These are phyloP conservation scores for Trichoderma cornu-damae DNA, from an alignment of 2,329 filamentous ascomycete species.

Conservation along the genomic window DNA sequence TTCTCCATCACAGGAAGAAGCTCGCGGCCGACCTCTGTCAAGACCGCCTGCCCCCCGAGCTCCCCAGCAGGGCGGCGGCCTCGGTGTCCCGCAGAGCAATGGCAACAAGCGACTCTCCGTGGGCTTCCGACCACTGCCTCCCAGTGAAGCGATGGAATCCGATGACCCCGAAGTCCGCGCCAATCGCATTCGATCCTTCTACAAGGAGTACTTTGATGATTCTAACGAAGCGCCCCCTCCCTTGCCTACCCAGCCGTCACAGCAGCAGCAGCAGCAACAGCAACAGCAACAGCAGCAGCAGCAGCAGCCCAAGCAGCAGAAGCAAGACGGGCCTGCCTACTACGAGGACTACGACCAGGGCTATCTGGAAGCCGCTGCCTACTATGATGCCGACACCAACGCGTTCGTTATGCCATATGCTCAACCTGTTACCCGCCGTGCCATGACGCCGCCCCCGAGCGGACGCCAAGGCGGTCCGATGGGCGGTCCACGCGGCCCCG, in stretches of 20 bases:
- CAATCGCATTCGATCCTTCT: slow-evolving; percentile 96
- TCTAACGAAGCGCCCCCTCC: slow-evolving; percentile 49
- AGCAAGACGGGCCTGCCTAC: slow-evolving; percentile 42
- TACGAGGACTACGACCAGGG: slow-evolving; percentile 71
- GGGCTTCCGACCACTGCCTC: slow-evolving; percentile 78
- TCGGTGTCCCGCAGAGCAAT: slow-evolving; percentile 52
- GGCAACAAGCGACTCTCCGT: slow-evolving; percentile 59
- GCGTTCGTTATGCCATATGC: slow-evolving; percentile 78
- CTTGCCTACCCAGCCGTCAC: slow-evolving; percentile 32
- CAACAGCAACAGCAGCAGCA: slow-evolving; percentile 29
- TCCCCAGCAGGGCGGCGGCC: slow-evolving; percentile 29
- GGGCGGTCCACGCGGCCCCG: slow-evolving; percentile 21
- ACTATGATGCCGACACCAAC: slow-evolving; percentile 62
- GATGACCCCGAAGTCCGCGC: slow-evolving; percentile 93
- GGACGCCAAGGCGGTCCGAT: slow-evolving; percentile 39
- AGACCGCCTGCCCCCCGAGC: slow-evolving; percentile 18
- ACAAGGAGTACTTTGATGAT: slow-evolving; percentile 99
- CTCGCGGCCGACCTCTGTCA: slow-evolving; percentile 35
- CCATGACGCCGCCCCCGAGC: slow-evolving; percentile 88
- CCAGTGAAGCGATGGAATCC: slow-evolving; percentile 68
- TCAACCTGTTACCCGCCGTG: slow-evolving; percentile 77
- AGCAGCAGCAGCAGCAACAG: slow-evolving; percentile 23
- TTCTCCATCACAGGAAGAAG: slow-evolving; percentile 33
- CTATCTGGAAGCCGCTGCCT: slow-evolving; percentile 60
- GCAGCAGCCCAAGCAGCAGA: slow-evolving; percentile 22